These are phyloP conservation scores for Ilyonectria mors-panacis DNA, from an alignment of 2,329 filamentous ascomycete species.

Conservation along the genomic window DNA sequence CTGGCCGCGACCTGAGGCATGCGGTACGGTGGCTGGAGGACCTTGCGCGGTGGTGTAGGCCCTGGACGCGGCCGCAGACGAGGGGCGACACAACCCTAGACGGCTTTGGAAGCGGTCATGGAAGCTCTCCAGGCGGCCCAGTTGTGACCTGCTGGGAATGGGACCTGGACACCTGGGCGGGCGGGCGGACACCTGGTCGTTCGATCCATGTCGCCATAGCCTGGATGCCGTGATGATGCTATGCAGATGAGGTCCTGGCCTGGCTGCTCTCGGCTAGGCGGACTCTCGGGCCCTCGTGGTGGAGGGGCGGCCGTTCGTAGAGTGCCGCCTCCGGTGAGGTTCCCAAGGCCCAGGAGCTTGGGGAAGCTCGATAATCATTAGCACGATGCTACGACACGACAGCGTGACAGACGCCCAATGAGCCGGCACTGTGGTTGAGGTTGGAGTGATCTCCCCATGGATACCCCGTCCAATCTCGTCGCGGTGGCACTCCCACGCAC, in stretches of 20 bases:
- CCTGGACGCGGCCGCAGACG: background rate
- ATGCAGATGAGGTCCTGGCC: conserved; percentile 5
- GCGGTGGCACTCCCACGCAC: background rate
- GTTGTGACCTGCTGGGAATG: background rate
- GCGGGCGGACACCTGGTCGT: background rate
- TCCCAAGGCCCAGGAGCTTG: background rate
- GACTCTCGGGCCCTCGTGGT: conserved; percentile 1
- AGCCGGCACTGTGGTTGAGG: background rate
- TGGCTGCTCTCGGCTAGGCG: background rate
- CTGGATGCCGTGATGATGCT: conserved; percentile 24
- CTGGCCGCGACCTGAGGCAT: conserved; percentile 27
- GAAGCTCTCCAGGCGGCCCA: background rate
- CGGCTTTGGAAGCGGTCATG: conserved; percentile 13
- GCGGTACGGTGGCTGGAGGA: conserved; percentile 27
- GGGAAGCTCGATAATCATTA: background rate
- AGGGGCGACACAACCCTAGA: background rate
- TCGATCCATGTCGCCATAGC: conserved; percentile 13
- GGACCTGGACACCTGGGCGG: background rate
- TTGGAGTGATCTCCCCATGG: conserved; percentile 9
- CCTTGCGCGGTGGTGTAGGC: conserved; percentile 7
- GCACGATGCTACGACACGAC: background rate
- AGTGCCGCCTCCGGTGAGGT: background rate
- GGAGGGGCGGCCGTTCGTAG: conserved; percentile 5
- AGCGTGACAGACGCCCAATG: background rate
- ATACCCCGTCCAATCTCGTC: conserved; percentile 5